phyloP scores from a whole-genome alignment of 345 rosid genomes.

The Rhodamnia argentea region DNA sequence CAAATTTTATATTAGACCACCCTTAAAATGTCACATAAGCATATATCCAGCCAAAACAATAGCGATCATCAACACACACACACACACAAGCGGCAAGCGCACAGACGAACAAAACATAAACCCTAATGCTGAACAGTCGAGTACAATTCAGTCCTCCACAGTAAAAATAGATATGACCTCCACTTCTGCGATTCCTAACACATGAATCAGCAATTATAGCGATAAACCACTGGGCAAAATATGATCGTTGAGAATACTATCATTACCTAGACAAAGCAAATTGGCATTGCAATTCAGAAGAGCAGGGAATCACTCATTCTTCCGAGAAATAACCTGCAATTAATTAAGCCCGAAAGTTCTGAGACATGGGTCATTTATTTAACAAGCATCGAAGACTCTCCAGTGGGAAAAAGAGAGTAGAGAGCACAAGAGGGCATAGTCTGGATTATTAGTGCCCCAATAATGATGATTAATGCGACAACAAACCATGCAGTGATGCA shows the following conservation, averaged over 20 bases:
- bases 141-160: neutral
- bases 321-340: conserved; percentile 9
- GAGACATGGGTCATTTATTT: neutral
- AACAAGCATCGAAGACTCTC: neutral
- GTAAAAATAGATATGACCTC: neutral
- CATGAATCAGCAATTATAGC: neutral
- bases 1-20: neutral
- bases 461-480: neutral
- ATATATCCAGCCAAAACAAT: neutral
- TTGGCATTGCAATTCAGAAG: neutral
- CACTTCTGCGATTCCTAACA: neutral
- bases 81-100: neutral
- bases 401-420: neutral
- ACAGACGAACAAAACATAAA: neutral
- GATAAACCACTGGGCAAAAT: neutral
- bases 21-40: neutral
- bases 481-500: neutral
- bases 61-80: neutral
- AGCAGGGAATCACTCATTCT: neutral
- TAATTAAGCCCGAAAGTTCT: neutral
- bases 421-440: neutral
- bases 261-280: neutral
- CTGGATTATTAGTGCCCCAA: rapidly evolving
- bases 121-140: neutral
- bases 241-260: neutral